phyloP scores from a whole-genome alignment of 352 stramenopile genomes.

The Pythium utonaiense region DNA sequence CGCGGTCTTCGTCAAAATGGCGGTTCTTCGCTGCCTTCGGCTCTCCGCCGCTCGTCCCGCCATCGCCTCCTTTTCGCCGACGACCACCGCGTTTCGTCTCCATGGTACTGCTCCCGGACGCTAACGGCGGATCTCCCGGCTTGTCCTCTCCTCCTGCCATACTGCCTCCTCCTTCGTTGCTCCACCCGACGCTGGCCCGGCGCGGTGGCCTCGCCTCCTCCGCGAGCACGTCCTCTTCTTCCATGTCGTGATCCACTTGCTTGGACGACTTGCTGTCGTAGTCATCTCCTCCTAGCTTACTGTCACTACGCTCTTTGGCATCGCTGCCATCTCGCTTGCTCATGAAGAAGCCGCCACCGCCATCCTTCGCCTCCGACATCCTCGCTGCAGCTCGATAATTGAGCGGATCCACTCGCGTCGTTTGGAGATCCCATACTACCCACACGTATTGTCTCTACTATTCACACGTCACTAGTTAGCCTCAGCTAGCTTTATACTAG shows the following conservation, averaged over 20 bases:
- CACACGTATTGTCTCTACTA: constrained; percentile 2
- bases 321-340: constrained; percentile 17
- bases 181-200: constrained; percentile 63
- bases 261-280: constrained; percentile 16
- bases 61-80: constrained; percentile 54
- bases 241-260: constrained; percentile 29
- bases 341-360: constrained; percentile 20
- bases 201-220: constrained; percentile 50
- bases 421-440: constrained; percentile 13
- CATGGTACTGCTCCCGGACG: constrained; percentile 9
- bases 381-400: not conserved
- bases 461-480: constrained; percentile 7
- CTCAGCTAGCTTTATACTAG: not conserved
- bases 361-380: constrained; percentile 24
- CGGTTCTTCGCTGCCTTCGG: constrained; percentile 53
- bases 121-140: constrained; percentile 23
- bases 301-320: constrained; percentile 8
- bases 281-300: constrained; percentile 5
- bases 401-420: not conserved
- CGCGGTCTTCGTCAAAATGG: constrained; percentile 72
- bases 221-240: constrained; percentile 41
- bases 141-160: constrained; percentile 23
- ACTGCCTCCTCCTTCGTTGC: constrained; percentile 21
- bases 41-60: constrained; percentile 19
- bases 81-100: constrained; percentile 54